Conservation (phyloP, 1,284 basidiomycete species). For the Chalciporus piperatoides region DNA sequence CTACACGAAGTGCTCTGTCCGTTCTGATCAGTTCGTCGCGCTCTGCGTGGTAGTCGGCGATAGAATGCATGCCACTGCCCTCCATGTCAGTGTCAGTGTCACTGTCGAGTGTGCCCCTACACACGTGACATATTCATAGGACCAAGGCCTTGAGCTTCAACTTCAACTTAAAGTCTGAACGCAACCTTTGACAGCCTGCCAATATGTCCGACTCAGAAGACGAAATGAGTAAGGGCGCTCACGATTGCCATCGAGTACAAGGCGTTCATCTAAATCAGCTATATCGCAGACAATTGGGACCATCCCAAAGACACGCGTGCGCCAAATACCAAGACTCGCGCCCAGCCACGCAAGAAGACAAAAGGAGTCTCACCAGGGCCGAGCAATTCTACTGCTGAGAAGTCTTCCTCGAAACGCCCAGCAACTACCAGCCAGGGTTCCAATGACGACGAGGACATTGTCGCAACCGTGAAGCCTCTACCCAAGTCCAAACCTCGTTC, state of each 20-base stretch:
- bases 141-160: neutral
- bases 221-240: slow-evolving; percentile 28
- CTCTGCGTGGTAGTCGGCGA: slow-evolving; percentile 40
- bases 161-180: neutral
- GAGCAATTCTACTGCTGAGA: slow-evolving; percentile 17
- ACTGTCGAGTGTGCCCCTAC: too few species aligned
- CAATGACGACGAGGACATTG: slow-evolving; percentile 1
- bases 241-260: slow-evolving; percentile 1
- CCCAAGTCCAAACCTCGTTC: slow-evolving; percentile 21
- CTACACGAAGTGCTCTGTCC: slow-evolving; percentile 47
- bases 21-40: slow-evolving; percentile 47
- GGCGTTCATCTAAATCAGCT: slow-evolving; percentile 27
- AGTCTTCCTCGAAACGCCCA: slow-evolving; percentile 18
- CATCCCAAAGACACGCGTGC: slow-evolving; percentile 9
- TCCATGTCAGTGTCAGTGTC: too few species aligned
- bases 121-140: neutral
- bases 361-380: slow-evolving; percentile 18
- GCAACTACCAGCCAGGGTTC: slow-evolving; percentile 1
- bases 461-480: slow-evolving; percentile 4
- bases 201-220: slow-evolving; percentile 33
- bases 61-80: slow-evolving; percentile 23
- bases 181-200: neutral
- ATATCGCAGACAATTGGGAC: slow-evolving; percentile 23
- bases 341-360: slow-evolving; percentile 19
- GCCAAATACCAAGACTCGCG: slow-evolving; percentile 9